Conservation (phyloP, 176 grass and related monocot species). For the Lolium perenne region DNA sequence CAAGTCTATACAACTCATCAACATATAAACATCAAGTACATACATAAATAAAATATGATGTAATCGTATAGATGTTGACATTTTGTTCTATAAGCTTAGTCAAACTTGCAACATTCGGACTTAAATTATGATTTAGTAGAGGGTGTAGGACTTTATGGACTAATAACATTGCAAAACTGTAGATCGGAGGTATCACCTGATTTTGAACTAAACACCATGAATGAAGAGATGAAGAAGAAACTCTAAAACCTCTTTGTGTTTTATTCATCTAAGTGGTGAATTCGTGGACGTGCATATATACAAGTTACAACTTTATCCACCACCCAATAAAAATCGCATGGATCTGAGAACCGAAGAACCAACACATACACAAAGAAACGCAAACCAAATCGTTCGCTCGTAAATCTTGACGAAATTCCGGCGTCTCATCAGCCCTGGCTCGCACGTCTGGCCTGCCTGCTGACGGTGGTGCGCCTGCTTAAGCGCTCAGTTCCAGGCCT, state of each 20-base stretch:
- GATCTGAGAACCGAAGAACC: background rate
- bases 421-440: constrained; percentile 1
- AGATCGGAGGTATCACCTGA: too few relatives aligned
- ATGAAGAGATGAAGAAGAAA: too few relatives aligned
- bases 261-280: constrained; percentile 22
- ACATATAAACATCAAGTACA: too few relatives aligned
- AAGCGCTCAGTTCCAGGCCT: constrained; percentile 16
- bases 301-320: constrained; percentile 47
- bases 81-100: too few relatives aligned
- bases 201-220: too few relatives aligned
- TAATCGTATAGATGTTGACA: too few relatives aligned
- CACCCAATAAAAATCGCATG: constrained; percentile 17
- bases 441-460: constrained; percentile 21
- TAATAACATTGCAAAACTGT: background rate
- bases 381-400: background rate
- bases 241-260: background rate
- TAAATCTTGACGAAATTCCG: background rate
- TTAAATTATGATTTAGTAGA: too few relatives aligned
- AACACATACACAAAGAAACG: too few relatives aligned
- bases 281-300: background rate
- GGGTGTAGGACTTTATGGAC: too few relatives aligned
- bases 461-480: constrained; percentile 41
- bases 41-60: too few relatives aligned
- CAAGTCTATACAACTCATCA: too few relatives aligned
- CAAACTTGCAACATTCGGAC: too few relatives aligned